Evolutionary conservation across 2,329 filamentous ascomycete genomes (phyloP).

Genomic region (Bertia moriformis): DNA sequence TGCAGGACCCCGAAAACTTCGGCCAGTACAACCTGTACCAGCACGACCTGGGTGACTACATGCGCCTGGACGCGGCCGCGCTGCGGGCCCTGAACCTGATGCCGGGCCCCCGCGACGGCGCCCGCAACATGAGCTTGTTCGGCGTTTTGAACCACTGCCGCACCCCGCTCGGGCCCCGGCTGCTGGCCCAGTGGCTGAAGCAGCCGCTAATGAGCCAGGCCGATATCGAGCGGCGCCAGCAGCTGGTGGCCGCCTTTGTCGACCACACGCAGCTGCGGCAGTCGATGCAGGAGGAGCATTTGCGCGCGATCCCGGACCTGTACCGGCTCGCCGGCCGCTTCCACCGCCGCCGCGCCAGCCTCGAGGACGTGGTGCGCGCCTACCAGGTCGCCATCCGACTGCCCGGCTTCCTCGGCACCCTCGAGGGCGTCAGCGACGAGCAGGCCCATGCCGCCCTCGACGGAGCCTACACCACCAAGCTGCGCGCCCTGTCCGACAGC

Average conservation of each 20-base stretch:
- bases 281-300: slow-evolving; percentile 90
- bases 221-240: slow-evolving; percentile 82
- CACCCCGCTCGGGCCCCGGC: slow-evolving; percentile 76
- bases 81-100: slow-evolving; percentile 91
- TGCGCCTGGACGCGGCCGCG: slow-evolving; percentile 93
- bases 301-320: slow-evolving; percentile 82
- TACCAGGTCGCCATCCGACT: slow-evolving; percentile 90
- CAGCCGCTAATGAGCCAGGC: slow-evolving; percentile 84
- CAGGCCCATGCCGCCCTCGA: slow-evolving; percentile 78
- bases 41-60: slow-evolving; percentile 89
- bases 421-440: slow-evolving; percentile 93
- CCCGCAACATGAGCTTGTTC: slow-evolving; percentile 95
- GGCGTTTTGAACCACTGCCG: slow-evolving; percentile 97
- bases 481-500: slow-evolving; percentile 62
- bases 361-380: slow-evolving; percentile 88
- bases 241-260: slow-evolving; percentile 88
- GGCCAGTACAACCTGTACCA: slow-evolving; percentile 98
- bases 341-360: slow-evolving; percentile 74
- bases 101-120: slow-evolving; percentile 83
- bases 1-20: slow-evolving; percentile 88
- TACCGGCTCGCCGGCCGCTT: slow-evolving; percentile 91
- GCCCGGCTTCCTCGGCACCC: slow-evolving; percentile 74
- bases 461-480: slow-evolving; percentile 69
- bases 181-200: slow-evolving; percentile 93
- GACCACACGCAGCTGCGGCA: slow-evolving; percentile 85